These are phyloP conservation scores for Capsella bursapastoris DNA, from an alignment of 345 rosid species.

Conservation along the genomic window DNA sequence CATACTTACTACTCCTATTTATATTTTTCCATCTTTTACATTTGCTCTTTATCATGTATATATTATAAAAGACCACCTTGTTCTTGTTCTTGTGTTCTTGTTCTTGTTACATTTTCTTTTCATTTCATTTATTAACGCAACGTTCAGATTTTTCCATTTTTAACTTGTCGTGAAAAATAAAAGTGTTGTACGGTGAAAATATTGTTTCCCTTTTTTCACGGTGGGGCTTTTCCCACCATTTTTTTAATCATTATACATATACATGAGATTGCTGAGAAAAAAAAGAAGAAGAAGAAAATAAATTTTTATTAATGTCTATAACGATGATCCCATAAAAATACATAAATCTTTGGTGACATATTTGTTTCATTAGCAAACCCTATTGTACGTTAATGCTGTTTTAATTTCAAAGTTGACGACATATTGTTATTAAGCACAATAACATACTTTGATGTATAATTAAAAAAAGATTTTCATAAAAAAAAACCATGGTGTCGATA, in stretches of 20 bases:
- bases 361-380: background rate
- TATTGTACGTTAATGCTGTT: background rate
- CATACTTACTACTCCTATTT: background rate
- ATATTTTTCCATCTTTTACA: background rate
- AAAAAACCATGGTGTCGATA: background rate
- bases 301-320: background rate
- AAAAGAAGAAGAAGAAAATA: background rate
- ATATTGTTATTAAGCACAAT: too few relatives aligned
- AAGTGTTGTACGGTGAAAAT: slow-evolving; percentile 39
- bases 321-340: background rate
- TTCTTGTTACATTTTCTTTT: slow-evolving; percentile 18
- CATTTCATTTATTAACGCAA: slow-evolving; percentile 37
- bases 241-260: background rate
- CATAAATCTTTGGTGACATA: background rate
- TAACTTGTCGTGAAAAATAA: slow-evolving; percentile 38
- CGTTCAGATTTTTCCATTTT: slow-evolving; percentile 43
- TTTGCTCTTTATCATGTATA: too few relatives aligned
- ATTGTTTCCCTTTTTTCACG: slow-evolving; percentile 31
- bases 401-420: background rate
- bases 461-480: too few relatives aligned
- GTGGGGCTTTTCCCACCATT: background rate
- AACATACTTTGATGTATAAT: too few relatives aligned
- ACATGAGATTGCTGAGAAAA: too few relatives aligned
- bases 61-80: too few relatives aligned
- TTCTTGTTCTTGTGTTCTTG: slow-evolving; percentile 1